These are phyloP conservation scores for Hapsidospora chrysogenum DNA, from an alignment of 495 filamentous ascomycete genomes.

Conservation along the genomic window DNA sequence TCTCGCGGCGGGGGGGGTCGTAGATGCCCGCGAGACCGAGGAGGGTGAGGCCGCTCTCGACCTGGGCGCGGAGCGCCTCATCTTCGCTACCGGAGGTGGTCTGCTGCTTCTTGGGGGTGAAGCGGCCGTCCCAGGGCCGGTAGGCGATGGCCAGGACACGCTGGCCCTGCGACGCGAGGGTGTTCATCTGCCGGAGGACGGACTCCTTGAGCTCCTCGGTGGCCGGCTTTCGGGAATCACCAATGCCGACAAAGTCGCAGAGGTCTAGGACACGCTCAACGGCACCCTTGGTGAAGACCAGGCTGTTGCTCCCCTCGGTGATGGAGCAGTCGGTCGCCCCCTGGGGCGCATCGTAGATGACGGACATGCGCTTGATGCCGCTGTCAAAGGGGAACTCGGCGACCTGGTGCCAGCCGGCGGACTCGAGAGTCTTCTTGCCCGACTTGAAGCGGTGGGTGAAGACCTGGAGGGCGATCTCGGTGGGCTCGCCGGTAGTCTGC, in stretches of 20 bases:
- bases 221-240: conserved; percentile 29
- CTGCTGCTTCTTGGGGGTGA: conserved; percentile 1
- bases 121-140: conserved; percentile 10
- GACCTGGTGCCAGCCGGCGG: conserved; percentile 42
- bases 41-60: conserved; percentile 41
- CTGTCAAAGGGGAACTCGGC: conserved; percentile 73
- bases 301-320: conserved; percentile 16
- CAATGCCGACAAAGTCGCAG: conserved; percentile 42
- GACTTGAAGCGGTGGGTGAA: conserved; percentile 54
- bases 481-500: conserved; percentile 67
- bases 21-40: conserved; percentile 61
- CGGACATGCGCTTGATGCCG: conserved; percentile 70
- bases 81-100: conserved; percentile 7
- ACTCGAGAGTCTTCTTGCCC: conserved; percentile 35
- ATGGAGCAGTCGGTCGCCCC: neutral
- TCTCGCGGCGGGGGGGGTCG: conserved; percentile 57
- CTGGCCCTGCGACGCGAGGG: conserved; percentile 59
- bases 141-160: conserved; percentile 64
- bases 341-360: conserved; percentile 37
- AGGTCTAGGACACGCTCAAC: conserved; percentile 64
- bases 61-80: conserved; percentile 17
- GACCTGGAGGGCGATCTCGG: conserved; percentile 70
- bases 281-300: conserved; percentile 66
- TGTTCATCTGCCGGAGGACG: conserved; percentile 46
- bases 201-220: conserved; percentile 41